A percentile compares a stretch with the other conserved stretches of the same genome.
phyloP scores from a whole-genome alignment of 257 asterid genomes.

The Gentiana dahurica region DNA sequence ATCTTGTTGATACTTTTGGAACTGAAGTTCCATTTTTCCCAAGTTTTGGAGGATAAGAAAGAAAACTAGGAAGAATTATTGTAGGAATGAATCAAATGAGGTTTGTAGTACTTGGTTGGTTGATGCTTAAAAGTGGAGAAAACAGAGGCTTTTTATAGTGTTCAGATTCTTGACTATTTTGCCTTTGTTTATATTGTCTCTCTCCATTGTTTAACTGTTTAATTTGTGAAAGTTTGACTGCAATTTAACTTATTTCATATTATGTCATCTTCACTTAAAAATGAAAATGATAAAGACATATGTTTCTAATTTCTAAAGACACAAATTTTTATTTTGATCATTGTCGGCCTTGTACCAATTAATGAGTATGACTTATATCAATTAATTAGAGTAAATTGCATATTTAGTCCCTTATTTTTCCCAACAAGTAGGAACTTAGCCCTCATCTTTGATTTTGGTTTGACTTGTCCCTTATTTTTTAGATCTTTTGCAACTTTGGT shows the following conservation, averaged over 20 bases:
- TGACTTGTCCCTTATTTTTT: too few relatives aligned
- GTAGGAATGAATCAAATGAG: neutral
- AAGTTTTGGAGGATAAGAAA: neutral
- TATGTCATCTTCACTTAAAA: too few relatives aligned
- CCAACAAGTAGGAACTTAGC: too few relatives aligned
- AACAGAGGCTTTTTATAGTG: conserved; percentile 27
- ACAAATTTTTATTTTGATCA: too few relatives aligned
- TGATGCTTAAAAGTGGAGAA: conserved; percentile 18
- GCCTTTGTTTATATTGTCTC: conserved; percentile 31
- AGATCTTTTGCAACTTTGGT: too few relatives aligned
- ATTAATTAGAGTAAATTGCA: too few relatives aligned
- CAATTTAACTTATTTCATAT: conserved; percentile 10
- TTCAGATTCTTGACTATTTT: conserved; percentile 11
- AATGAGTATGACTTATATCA: conserved; percentile 28
- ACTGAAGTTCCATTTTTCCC: conserved; percentile 38
- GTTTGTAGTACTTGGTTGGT: neutral
- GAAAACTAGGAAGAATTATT: neutral
- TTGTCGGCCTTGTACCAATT: conserved; percentile 8
- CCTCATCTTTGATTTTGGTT: too few relatives aligned
- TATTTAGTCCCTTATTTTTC: too few relatives aligned
- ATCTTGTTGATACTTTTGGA: conserved; percentile 17
- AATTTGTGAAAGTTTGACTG: conserved; percentile 32
- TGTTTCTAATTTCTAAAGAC: too few relatives aligned
- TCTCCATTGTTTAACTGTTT: conserved; percentile 12
- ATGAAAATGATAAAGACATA: too few relatives aligned